These are phyloP conservation scores for Cladosporium sphaerospermum DNA, from an alignment of 2,329 filamentous ascomycete species.

Conservation along the genomic window DNA sequence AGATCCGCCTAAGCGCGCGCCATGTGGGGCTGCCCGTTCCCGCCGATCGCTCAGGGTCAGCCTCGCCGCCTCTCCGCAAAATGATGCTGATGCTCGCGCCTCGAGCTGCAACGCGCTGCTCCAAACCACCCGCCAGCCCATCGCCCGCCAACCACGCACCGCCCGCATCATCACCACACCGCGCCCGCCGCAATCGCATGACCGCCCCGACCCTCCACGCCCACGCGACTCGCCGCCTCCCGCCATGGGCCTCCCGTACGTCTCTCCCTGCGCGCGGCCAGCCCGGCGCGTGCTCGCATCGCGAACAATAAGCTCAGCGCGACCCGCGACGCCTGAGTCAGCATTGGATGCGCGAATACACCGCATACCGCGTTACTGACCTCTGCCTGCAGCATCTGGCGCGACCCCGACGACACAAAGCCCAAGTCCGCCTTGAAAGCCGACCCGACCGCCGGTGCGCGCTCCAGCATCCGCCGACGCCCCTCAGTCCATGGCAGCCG, in stretches of 20 bases:
- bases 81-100: neutral
- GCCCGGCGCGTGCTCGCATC: slow-evolving; percentile 1
- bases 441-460: slow-evolving; percentile 47
- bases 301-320: slow-evolving; percentile 6
- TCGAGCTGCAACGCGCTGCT: neutral
- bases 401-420: slow-evolving; percentile 43
- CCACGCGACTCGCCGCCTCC: neutral
- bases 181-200: slow-evolving; percentile 20
- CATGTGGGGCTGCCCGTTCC: too few relatives aligned
- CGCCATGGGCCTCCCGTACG: slow-evolving; percentile 47
- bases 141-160: slow-evolving; percentile 12
- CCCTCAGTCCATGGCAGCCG: slow-evolving; percentile 27
- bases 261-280: slow-evolving; percentile 17
- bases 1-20: too few relatives aligned
- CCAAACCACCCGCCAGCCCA: neutral
- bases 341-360: neutral
- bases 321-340: slow-evolving; percentile 7
- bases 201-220: neutral
- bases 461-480: slow-evolving; percentile 53
- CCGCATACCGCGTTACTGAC: neutral
- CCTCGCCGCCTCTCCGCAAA: neutral
- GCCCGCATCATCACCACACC: slow-evolving; percentile 9
- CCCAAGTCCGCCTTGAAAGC: slow-evolving; percentile 42
- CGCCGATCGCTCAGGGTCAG: neutral
- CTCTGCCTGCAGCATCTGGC: slow-evolving; percentile 43